A percentile compares a stretch with the other conserved stretches of the same genome.
phyloP scores from a whole-genome alignment of 352 stramenopile genomes.

The Halophytophthora polymorphica region DNA sequence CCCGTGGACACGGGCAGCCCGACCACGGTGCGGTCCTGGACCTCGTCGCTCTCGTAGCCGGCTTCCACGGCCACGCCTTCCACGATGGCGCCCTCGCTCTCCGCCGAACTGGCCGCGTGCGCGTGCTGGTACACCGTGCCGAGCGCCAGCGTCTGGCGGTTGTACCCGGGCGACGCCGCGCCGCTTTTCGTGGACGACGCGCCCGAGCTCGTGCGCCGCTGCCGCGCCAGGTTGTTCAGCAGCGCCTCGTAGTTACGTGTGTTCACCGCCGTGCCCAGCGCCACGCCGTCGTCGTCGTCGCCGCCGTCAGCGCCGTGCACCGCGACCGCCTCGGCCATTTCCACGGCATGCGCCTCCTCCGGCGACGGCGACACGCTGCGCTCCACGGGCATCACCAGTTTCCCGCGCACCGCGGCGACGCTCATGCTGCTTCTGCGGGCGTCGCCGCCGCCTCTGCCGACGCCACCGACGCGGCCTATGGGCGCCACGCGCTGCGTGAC shows the following conservation, averaged over 20 bases:
- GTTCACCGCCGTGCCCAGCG: slow-evolving; percentile 53
- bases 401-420: slow-evolving; percentile 10
- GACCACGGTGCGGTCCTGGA: slow-evolving; percentile 34
- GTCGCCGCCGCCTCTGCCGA: slow-evolving; percentile 3
- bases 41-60: slow-evolving; percentile 23
- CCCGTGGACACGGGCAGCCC: slow-evolving; percentile 44
- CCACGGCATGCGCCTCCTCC: slow-evolving; percentile 11
- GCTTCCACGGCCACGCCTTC: slow-evolving; percentile 10
- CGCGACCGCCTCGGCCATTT: slow-evolving; percentile 1
- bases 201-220: slow-evolving; percentile 11
- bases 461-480: slow-evolving; percentile 11
- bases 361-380: slow-evolving; percentile 11
- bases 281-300: slow-evolving; percentile 19
- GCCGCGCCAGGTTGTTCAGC: slow-evolving; percentile 32
- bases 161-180: slow-evolving; percentile 11
- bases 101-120: slow-evolving; percentile 6
- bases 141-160: slow-evolving; percentile 11
- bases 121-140: slow-evolving; percentile 19
- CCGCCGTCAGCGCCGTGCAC: slow-evolving; percentile 11
- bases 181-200: slow-evolving; percentile 8
- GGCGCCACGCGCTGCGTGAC: slow-evolving; percentile 27
- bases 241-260: slow-evolving; percentile 64
- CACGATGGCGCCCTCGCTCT: slow-evolving; percentile 5
- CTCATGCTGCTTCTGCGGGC: neutral
- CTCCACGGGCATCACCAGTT: slow-evolving; percentile 8